phyloP scores from a whole-genome alignment of 169 alveolate species.

The Eimeria sp. region DNA sequence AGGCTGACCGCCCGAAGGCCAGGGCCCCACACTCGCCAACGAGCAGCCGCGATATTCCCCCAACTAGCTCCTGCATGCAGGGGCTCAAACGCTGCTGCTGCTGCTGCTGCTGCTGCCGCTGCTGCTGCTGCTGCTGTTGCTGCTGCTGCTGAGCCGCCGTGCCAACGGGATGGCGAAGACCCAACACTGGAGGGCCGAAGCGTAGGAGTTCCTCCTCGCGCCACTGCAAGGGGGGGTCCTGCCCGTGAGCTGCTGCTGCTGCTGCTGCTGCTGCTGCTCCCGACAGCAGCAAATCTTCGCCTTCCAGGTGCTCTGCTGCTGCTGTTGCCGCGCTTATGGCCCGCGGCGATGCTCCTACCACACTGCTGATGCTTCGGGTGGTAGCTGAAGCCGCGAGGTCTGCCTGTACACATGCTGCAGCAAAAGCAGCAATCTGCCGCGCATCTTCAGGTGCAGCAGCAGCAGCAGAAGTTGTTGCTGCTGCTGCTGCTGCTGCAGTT shows the following conservation, averaged over 20 bases:
- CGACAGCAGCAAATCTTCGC: not conserved
- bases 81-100: conserved; percentile 45
- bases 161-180: not conserved
- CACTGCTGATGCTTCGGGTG: not conserved
- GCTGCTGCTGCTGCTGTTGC: conserved; percentile 36
- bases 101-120: not conserved
- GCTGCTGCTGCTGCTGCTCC: conserved; percentile 23
- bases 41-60: conserved; percentile 24
- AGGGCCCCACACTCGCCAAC: conserved; percentile 81
- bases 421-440: conserved; percentile 14
- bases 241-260: conserved; percentile 33
- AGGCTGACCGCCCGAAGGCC: conserved; percentile 69
- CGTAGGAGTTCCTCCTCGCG: conserved; percentile 47
- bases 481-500: conserved; percentile 17
- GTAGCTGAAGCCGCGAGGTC: not conserved
- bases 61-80: conserved; percentile 21
- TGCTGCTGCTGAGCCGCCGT: conserved; percentile 6
- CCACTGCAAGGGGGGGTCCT: conserved; percentile 43
- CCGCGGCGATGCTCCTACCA: conserved; percentile 26
- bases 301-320: conserved; percentile 3
- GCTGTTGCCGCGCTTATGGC: conserved; percentile 42
- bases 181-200: conserved; percentile 37
- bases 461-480: not conserved
- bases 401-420: conserved; percentile 40
- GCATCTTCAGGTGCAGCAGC: conserved; percentile 41